Percentiles rank a stretch among this genome's conserved stretches.
Conservation (phyloP, 2,329 filamentous ascomycete species). For the Fusarium burgessii region DNA sequence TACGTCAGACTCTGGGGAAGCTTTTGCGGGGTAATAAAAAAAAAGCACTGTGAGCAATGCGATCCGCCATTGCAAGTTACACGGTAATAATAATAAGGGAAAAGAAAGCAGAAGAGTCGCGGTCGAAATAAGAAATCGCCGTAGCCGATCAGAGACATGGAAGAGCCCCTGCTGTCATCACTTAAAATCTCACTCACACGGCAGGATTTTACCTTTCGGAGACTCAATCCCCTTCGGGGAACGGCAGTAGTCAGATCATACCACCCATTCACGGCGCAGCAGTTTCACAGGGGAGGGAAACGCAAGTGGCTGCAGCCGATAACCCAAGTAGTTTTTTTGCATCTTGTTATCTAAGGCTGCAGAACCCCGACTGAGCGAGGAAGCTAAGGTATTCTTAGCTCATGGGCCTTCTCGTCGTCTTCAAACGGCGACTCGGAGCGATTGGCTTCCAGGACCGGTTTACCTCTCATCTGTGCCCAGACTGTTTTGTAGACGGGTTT, state of each 20-base stretch:
- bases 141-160: conserved; percentile 6
- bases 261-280: conserved; percentile 14
- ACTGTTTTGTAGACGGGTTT: conserved; percentile 50
- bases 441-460: conserved; percentile 26
- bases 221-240: conserved; percentile 30
- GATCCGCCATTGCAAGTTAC: background rate
- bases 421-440: conserved; percentile 41
- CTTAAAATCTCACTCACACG: conserved; percentile 1
- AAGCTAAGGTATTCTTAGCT: conserved; percentile 39
- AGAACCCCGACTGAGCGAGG: conserved; percentile 5
- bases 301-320: conserved; percentile 20
- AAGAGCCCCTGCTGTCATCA: conserved; percentile 23
- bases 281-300: background rate
- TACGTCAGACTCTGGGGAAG: conserved; percentile 23
- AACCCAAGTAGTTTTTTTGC: conserved; percentile 6
- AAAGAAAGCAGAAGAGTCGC: background rate
- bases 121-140: conserved; percentile 13
- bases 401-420: conserved; percentile 33
- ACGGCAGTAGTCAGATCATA: conserved; percentile 18
- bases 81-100: background rate
- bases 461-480: conserved; percentile 46
- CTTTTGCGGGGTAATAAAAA: conserved; percentile 26
- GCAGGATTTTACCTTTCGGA: background rate
- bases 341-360: conserved; percentile 21
- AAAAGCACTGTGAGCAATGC: background rate